Conservation (phyloP, 192 early-diverging fungal genomes). For the Kickxella alabastrina region DNA sequence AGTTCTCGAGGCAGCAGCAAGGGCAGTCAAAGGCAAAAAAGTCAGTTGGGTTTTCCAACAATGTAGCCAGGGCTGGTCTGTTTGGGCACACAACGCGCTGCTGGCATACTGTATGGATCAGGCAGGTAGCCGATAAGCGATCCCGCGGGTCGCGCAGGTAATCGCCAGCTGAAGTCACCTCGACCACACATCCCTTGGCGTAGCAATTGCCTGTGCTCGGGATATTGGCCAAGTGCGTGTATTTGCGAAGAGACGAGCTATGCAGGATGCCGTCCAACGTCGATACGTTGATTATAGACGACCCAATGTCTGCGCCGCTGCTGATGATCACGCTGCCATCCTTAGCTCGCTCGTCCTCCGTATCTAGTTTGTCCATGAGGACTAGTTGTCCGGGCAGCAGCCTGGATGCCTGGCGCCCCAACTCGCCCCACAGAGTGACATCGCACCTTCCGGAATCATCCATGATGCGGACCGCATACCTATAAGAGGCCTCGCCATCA, state of each 20-base stretch:
- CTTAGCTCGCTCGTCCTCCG: conserved; percentile 7
- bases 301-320: conserved; percentile 19
- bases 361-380: conserved; percentile 24
- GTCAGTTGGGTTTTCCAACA: conserved; percentile 22
- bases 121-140: conserved; percentile 20
- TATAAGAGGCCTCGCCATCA: conserved; percentile 2
- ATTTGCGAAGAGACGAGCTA: conserved; percentile 28
- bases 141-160: conserved; percentile 37
- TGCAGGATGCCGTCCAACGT: conserved; percentile 17
- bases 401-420: conserved; percentile 21
- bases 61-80: not conserved
- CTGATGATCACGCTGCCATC: conserved; percentile 31
- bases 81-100: conserved; percentile 5
- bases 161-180: not conserved
- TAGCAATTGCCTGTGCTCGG: conserved; percentile 14
- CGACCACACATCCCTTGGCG: conserved; percentile 16
- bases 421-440: conserved; percentile 38
- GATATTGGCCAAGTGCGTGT: conserved; percentile 7
- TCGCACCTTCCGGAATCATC: conserved; percentile 33
- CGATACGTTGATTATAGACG: conserved; percentile 24
- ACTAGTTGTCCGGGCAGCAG: conserved; percentile 43
- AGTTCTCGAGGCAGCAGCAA: conserved; percentile 3
- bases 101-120: conserved; percentile 22
- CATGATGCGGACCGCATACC: conserved; percentile 37
- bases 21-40: conserved; percentile 24